Conservation (phyloP, 257 asterid species). For the Penstemon davidsonii region DNA sequence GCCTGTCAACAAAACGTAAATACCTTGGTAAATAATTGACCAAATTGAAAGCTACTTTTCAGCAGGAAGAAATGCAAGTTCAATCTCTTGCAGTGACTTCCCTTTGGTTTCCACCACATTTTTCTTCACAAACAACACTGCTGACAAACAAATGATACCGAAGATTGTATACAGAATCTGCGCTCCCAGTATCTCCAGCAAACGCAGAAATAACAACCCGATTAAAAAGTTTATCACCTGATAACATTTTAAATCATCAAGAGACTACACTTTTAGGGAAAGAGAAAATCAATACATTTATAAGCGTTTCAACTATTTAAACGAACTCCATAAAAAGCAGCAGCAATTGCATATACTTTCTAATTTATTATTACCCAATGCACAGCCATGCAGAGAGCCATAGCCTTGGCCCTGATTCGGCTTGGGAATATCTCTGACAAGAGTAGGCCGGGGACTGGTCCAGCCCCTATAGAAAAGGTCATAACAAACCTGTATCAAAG, state of each 20-base stretch:
- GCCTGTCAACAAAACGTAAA: background rate
- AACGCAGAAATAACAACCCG: constrained; percentile 70
- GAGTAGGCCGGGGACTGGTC: constrained; percentile 88
- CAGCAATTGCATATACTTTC: background rate
- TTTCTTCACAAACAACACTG: constrained; percentile 53
- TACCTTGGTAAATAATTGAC: constrained; percentile 27
- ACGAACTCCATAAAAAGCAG: background rate
- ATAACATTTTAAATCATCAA: constrained; percentile 16
- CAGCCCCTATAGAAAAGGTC: constrained; percentile 85
- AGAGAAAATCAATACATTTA: constrained; percentile 1
- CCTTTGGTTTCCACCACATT: constrained; percentile 87
- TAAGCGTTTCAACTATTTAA: background rate
- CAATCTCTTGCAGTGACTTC: constrained; percentile 84
- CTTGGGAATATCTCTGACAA: constrained; percentile 87
- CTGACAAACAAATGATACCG: constrained; percentile 57
- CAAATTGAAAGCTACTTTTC: constrained; percentile 29
- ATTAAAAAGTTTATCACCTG: constrained; percentile 82
- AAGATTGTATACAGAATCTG: constrained; percentile 63
- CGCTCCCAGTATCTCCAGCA: constrained; percentile 78
- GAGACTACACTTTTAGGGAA: background rate
- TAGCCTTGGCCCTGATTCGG: constrained; percentile 88
- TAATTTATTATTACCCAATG: constrained; percentile 76
- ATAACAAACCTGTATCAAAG: constrained; percentile 58
- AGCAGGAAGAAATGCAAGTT: constrained; percentile 61
- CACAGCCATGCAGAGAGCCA: constrained; percentile 91